These are phyloP conservation scores for Solanum clarkiae DNA, from an alignment of 257 asterid species.

Conservation along the genomic window DNA sequence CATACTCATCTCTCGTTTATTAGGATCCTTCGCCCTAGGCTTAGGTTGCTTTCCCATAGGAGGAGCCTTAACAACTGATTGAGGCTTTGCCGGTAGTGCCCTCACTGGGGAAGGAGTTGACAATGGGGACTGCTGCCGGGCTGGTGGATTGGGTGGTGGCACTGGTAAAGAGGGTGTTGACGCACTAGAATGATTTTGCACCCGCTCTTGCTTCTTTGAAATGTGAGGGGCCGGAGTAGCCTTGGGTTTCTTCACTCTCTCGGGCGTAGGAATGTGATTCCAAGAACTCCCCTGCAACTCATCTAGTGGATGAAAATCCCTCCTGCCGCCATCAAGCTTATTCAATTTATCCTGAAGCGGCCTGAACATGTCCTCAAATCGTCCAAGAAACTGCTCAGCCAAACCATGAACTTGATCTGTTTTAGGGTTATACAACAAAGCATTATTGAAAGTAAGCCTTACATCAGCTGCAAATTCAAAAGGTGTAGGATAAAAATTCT, in stretches of 20 bases:
- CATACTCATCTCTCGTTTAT: conserved; percentile 83
- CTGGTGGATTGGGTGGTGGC: conserved; percentile 19
- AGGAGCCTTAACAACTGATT: conserved; percentile 16
- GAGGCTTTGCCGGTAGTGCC: conserved; percentile 25
- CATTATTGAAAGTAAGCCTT: conserved; percentile 80
- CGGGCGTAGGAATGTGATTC: conserved; percentile 45
- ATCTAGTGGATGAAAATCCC: conserved; percentile 24
- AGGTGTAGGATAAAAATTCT: conserved; percentile 39
- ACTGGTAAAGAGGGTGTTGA: conserved; percentile 33
- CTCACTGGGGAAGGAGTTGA: conserved; percentile 45
- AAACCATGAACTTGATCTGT: conserved; percentile 50
- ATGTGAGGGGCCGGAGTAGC: conserved; percentile 16
- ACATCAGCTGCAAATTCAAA: conserved; percentile 69
- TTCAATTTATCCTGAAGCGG: conserved; percentile 40
- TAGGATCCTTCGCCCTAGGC: conserved; percentile 83
- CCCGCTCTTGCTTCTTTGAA: conserved; percentile 34
- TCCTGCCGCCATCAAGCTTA: conserved; percentile 8
- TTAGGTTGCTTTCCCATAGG: conserved; percentile 53
- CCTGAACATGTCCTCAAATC: conserved; percentile 66
- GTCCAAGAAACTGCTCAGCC: conserved; percentile 49
- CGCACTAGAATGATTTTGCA: conserved; percentile 64
- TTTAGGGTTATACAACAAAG: conserved; percentile 82
- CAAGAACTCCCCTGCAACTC: conserved; percentile 83
- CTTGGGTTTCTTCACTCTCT: conserved; percentile 35
- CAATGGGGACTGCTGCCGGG: conserved; percentile 19